Percentiles rank a stretch among this genome's conserved stretches.
Evolutionary conservation across 179 eudicot genomes (phyloP).

Genomic region (Spergularia azorica): DNA sequence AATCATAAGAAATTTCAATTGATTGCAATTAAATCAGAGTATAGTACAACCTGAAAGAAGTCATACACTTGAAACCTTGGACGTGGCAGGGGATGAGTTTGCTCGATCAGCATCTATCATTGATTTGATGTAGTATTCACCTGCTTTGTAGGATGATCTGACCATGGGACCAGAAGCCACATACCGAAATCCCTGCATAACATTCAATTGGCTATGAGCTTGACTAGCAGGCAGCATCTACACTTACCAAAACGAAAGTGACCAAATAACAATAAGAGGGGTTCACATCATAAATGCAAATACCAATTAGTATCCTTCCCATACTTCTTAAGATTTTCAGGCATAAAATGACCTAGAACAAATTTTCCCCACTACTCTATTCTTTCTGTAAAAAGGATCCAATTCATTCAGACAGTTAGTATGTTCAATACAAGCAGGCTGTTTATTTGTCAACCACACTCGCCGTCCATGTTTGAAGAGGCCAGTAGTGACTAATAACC

Average conservation of each 20-base stretch:
- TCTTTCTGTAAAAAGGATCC: background rate
- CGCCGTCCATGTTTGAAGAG: background rate
- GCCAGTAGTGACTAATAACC: background rate
- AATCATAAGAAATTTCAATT: constrained; percentile 18
- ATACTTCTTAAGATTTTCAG: background rate
- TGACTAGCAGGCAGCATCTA: constrained; percentile 4
- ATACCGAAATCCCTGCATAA: constrained; percentile 83
- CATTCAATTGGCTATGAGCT: constrained; percentile 16
- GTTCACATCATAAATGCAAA: constrained; percentile 5
- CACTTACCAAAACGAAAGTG: background rate
- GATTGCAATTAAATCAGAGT: background rate
- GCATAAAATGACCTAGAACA: constrained; percentile 6
- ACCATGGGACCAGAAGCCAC: constrained; percentile 99
- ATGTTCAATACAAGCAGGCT: background rate
- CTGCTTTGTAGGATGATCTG: constrained; percentile 94
- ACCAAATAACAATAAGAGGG: background rate
- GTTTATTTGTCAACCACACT: background rate
- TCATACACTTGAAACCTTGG: constrained; percentile 28
- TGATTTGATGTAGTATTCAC: constrained; percentile 88
- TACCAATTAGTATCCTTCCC: background rate
- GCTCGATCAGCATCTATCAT: constrained; percentile 94
- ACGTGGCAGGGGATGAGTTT: constrained; percentile 40
- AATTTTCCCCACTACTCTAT: background rate
- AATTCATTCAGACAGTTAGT: background rate
- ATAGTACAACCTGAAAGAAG: constrained; percentile 22